Evolutionary conservation across 2,329 filamentous ascomycete genomes (phyloP), one percentile per base, ranked within the genome.

Genomic region (Mycosphaerella sp.): DNA sequence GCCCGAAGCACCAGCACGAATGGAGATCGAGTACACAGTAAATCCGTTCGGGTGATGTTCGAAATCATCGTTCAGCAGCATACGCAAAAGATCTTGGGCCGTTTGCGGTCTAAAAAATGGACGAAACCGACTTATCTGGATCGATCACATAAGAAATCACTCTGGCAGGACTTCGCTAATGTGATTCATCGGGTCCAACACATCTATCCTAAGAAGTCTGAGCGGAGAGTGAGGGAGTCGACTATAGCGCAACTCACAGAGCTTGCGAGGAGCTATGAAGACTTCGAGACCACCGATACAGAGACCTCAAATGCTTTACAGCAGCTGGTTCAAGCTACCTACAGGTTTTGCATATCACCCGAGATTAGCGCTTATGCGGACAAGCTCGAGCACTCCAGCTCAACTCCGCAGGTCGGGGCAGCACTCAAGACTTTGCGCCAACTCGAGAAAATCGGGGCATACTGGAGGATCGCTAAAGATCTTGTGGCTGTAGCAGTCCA

Each of bases 351-450:
- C 39, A 41, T 18, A 13, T 36, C 5, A 12, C 13, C n/a, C 12
- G 40, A 41, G 3, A 42, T 52, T 2, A 18, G 40, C 13, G 16
- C 5, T 6, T 55, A 44, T 27, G 52, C 49, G 10, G 16, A 25
- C 9, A 52, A 45, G 36, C 18, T 55, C 27, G 52, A 44, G 16
- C 16, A 30, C 40, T 44, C 39, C 10, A 39, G 45, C 4, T 21
- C n/a, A n/a, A 55, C 52, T n/a, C 44, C 52, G 6, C 52, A 55
- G 41, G 28, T 52, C 4, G 52, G 48, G 16, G 52, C 52, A 21
- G 52, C 49, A 13, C 17, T 49, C 18, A 55, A 55, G 52, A 55
- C 52, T n/a, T 41, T 55, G 30, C 40, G 49, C 9, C 52, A 55
- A 36, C 41, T 55, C 25, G 52, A 55, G 14, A 55, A 55, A 30